Evolutionary conservation across 169 alveolate species (phyloP).

Genomic region (Plasmodium cynomolgi): DNA sequence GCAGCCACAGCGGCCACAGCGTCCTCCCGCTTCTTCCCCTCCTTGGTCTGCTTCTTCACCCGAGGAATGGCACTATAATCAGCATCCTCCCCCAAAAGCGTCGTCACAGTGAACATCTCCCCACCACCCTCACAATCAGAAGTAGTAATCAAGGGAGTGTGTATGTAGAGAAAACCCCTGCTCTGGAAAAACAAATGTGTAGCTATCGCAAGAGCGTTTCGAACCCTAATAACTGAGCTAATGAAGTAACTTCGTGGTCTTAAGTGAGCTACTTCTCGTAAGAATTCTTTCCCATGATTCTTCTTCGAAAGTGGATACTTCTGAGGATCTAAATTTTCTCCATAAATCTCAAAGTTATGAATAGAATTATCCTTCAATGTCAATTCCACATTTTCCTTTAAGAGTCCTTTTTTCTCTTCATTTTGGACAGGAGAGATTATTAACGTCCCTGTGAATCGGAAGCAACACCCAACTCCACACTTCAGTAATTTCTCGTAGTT

Average conservation of each 20-base stretch:
- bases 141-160: slow-evolving; percentile 98
- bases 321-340: slow-evolving; percentile 92
- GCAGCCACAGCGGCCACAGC: no score
- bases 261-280: slow-evolving; percentile 97
- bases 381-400: slow-evolving; percentile 72
- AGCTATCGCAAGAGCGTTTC: slow-evolving; percentile 96
- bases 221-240: slow-evolving; percentile 94
- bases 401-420: slow-evolving; percentile 79
- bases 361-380: slow-evolving; percentile 77
- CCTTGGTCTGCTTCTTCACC: slow-evolving; percentile 3
- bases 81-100: slow-evolving; percentile 88
- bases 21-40: slow-evolving; percentile 37
- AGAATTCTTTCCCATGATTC: slow-evolving; percentile 92
- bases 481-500: slow-evolving; percentile 86
- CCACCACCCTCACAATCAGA: slow-evolving; percentile 99
- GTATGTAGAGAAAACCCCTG: slow-evolving; percentile 96
- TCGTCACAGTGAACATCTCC: slow-evolving; percentile 98
- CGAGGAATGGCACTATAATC: slow-evolving; percentile 73
- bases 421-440: slow-evolving; percentile 94
- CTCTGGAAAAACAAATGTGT: slow-evolving; percentile 96
- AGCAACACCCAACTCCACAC: slow-evolving; percentile 89
- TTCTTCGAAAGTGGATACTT: slow-evolving; percentile 96
- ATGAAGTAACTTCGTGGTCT: slow-evolving; percentile 97
- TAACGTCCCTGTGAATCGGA: slow-evolving; percentile 91
- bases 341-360: slow-evolving; percentile 81